These are phyloP conservation scores for Pseudogymnoascus sp. DNA, from an alignment of 2,329 filamentous ascomycete genomes.

Conservation along the genomic window DNA sequence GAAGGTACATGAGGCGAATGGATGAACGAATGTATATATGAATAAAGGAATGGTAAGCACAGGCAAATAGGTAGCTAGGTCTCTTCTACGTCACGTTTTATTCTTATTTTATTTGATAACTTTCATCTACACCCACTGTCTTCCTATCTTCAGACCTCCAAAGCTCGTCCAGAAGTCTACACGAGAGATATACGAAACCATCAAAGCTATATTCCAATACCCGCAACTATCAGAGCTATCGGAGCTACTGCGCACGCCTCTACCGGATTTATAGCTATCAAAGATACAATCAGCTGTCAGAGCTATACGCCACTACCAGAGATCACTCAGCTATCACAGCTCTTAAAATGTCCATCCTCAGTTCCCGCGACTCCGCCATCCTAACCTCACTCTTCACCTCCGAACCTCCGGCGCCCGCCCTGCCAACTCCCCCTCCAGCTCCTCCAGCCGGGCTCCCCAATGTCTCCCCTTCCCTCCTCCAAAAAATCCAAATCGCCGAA, in stretches of 20 bases:
- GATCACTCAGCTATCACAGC: neutral
- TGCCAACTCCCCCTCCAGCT: conserved; percentile 39
- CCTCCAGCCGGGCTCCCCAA: conserved; percentile 43
- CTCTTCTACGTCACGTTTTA: neutral
- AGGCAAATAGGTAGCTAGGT: neutral
- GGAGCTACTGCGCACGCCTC: no score
- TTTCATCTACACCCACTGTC: neutral
- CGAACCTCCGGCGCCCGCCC: conserved; percentile 52
- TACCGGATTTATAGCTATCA: no score
- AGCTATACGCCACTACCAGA: neutral
- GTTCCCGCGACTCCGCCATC: conserved; percentile 30
- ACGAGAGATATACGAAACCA: neutral
- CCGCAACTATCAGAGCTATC: no score
- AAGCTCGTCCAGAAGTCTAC: neutral
- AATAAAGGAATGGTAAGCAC: neutral
- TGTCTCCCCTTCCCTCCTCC: conserved; percentile 48
- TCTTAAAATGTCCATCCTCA: conserved; percentile 1
- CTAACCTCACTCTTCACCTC: conserved; percentile 24
- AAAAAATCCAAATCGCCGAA: conserved; percentile 44
- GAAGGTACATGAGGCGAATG: neutral
- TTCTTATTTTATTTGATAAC: neutral
- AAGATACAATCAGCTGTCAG: neutral
- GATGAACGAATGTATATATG: neutral
- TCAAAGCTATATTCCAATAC: neutral
- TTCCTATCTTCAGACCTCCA: neutral